These are phyloP conservation scores for Psilocybe sp. DNA, from an alignment of 768 basidiomycete genomes.

Conservation along the genomic window DNA sequence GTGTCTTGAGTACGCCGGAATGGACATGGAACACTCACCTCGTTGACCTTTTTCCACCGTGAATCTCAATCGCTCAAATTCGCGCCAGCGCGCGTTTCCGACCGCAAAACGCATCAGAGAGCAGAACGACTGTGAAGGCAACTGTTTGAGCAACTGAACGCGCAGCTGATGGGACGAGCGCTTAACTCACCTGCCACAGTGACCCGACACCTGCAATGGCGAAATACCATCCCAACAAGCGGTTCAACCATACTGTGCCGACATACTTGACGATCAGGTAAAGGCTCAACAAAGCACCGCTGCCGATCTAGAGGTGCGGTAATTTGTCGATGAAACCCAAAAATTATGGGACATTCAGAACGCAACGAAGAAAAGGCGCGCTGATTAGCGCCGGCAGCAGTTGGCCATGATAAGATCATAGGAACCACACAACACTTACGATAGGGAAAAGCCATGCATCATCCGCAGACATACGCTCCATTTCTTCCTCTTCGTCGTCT, in stretches of 20 bases:
- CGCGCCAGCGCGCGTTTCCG: conserved; percentile 32
- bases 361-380: too few relatives aligned
- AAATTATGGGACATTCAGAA: too few relatives aligned
- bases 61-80: too few relatives aligned
- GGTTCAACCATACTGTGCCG: conserved; percentile 39
- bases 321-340: too few relatives aligned
- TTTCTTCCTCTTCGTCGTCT: conserved; percentile 58
- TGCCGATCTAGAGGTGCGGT: too few relatives aligned
- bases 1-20: too few relatives aligned
- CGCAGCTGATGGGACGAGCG: neutral
- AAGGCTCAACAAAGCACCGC: too few relatives aligned
- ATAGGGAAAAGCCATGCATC: conserved; percentile 80
- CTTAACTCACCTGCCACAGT: conserved; percentile 60
- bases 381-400: too few relatives aligned
- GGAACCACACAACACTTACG: conserved; percentile 36
- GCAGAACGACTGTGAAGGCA: conserved; percentile 40
- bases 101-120: conserved; percentile 46
- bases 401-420: too few relatives aligned
- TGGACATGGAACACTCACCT: conserved; percentile 18
- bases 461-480: conserved; percentile 56
- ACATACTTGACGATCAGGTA: neutral
- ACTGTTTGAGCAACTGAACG: neutral
- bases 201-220: conserved; percentile 61
- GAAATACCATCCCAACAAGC: conserved; percentile 75
- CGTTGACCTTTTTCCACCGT: conserved; percentile 57